Percentiles rank a stretch among this genome's conserved stretches.
phyloP scores from a whole-genome alignment of 139 green algal genomes.

The Coelastrella sp. region DNA sequence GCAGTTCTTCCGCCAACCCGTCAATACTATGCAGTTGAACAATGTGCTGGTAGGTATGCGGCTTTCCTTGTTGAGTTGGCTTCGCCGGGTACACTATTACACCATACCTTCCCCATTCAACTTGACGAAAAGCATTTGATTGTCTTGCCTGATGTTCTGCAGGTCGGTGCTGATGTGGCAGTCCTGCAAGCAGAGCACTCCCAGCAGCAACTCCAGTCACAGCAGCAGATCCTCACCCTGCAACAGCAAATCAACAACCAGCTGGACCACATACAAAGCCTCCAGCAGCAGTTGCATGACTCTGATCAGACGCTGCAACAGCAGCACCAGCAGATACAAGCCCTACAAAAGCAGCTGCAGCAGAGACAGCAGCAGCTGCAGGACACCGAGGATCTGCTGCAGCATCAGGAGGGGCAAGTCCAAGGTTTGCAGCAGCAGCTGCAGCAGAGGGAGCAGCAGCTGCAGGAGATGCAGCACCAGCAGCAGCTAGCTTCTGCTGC shows the following conservation, averaged over 20 bases:
- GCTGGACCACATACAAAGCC: no score
- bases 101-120: no score
- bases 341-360: conserved; percentile 25
- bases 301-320: background rate
- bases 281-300: no score
- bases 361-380: conserved; percentile 17
- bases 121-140: no score
- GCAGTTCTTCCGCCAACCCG: no score
- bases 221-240: conserved; percentile 16
- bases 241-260: conserved; percentile 7
- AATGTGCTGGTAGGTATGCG: no score
- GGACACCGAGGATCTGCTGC: background rate
- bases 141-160: conserved; percentile 5
- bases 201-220: background rate
- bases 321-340: background rate
- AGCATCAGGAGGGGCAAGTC: background rate
- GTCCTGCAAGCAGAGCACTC: background rate
- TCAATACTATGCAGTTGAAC: no score
- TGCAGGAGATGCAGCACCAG: conserved; percentile 18
- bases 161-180: background rate
- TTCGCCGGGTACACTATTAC: no score
- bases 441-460: conserved; percentile 24
- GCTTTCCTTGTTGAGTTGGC: no score
- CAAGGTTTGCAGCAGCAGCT: background rate
- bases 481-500: background rate